Evolutionary conservation across 2,329 filamentous ascomycete genomes (phyloP), one percentile per base, ranked within the genome.

Genomic region (Pseudogymnoascus sp.): DNA sequence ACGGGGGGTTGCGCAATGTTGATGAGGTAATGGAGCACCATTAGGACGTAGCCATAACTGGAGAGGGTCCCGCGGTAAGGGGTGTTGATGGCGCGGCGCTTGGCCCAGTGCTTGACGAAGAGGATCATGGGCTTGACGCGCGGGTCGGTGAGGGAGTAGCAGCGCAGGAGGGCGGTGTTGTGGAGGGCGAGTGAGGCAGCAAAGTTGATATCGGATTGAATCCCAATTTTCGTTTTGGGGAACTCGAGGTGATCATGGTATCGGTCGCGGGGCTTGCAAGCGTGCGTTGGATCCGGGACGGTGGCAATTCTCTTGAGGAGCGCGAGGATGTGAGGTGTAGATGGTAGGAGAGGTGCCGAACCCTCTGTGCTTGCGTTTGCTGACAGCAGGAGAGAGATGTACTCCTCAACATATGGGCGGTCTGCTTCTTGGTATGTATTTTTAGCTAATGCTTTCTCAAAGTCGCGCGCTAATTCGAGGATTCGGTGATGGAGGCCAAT

Each of bases 121-220:
- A 95, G 75, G 0, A 95, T 84, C 75, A 96, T 82, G 1, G 85
- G 83, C 19, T 83, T 81, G 4, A 96, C 89, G 9, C 92, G 85
- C 3, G 82, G 74, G 69, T 96, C 92, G 18, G 87, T 89, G 60
- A 83, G 81, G 1, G 88, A 86, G 73, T 96, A 96, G 71, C 89
- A 92, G 37, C 88, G 84, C 28, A 96, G 80, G 37, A 96, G 82
- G 33, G 83, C 75, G 0, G 91, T 95, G 71, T 96, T 96, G 65
- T 94, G 87, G 2, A 95, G 77, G 1, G 86, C 90, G 2, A 96
- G 81, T 45, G 89, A 84, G 15, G 91, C 91, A 1, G 88, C 88
- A 70, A 96, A 96, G 72, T 95, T 95, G 77, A 96, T 90, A 69
- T 96, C 90, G 70, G 89, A 94, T 70, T 92, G 89, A 12, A 92